Evolutionary conservation across 108 stramenopile species (phyloP).

Genomic region (Skeletonema tropicum): DNA sequence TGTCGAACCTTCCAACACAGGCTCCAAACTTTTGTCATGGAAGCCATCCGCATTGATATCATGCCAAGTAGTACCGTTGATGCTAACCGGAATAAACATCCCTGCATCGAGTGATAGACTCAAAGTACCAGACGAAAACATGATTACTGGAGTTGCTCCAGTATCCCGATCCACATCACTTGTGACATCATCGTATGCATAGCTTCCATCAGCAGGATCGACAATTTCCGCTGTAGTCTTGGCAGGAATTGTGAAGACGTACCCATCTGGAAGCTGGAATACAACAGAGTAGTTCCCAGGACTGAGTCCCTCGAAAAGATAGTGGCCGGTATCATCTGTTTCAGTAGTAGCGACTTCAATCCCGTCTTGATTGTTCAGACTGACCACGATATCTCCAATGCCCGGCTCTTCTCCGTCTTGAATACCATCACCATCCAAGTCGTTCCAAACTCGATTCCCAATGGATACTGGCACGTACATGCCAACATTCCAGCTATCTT

Average conservation of each 20-base stretch:
- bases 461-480: conserved; percentile 25
- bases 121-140: conserved; percentile 13
- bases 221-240: conserved; percentile 29
- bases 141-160: conserved; percentile 23
- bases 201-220: conserved; percentile 36
- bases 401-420: conserved; percentile 37
- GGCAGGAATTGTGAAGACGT: conserved; percentile 37
- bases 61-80: conserved; percentile 50
- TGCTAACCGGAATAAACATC: conserved; percentile 44
- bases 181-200: conserved; percentile 41
- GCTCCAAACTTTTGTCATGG: conserved; percentile 26
- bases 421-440: conserved; percentile 29
- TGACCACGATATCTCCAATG: conserved; percentile 27
- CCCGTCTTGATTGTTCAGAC: conserved; percentile 23
- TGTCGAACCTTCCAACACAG: conserved; percentile 27
- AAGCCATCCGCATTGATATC: conserved; percentile 48
- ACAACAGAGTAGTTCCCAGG: conserved; percentile 46
- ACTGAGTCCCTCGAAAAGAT: conserved; percentile 24
- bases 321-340: conserved; percentile 40
- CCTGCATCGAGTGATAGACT: conserved; percentile 49
- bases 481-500: conserved; percentile 13
- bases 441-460: conserved; percentile 37
- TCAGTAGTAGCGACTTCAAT: conserved; percentile 7
- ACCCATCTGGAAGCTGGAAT: conserved; percentile 40
- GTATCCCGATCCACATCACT: conserved; percentile 40